Evolutionary conservation across 2,329 filamentous ascomycete species (phyloP).

Genomic region (Aspergillus fumigatus): DNA sequence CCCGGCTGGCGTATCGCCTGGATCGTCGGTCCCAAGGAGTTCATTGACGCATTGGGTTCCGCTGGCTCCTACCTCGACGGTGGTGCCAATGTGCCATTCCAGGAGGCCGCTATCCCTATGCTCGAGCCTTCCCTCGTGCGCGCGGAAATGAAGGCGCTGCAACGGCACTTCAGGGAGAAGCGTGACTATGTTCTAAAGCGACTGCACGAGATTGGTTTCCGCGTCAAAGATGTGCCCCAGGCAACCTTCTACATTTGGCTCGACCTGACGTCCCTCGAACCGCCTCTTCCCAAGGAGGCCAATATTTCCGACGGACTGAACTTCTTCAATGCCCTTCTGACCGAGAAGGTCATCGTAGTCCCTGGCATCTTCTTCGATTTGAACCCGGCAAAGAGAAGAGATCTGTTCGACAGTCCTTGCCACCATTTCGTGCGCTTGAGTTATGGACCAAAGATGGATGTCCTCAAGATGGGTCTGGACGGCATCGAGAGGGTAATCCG

Average conservation of each 20-base stretch:
- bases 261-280: conserved; percentile 48
- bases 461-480: conserved; percentile 72
- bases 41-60: conserved; percentile 86
- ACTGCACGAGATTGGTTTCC: conserved; percentile 80
- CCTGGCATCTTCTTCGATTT: conserved; percentile 97
- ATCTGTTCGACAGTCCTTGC: conserved; percentile 90
- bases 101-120: conserved; percentile 89
- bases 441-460: conserved; percentile 78
- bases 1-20: conserved; percentile 96
- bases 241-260: conserved; percentile 93
- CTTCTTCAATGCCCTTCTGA: conserved; percentile 91
- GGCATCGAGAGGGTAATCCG: conserved; percentile 76
- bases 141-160: conserved; percentile 82
- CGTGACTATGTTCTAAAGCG: conserved; percentile 83
- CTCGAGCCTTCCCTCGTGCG: conserved; percentile 79
- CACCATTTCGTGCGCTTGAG: conserved; percentile 86
- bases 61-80: conserved; percentile 94
- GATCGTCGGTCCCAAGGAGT: conserved; percentile 94
- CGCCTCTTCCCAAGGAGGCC: conserved; percentile 53
- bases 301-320: conserved; percentile 88
- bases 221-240: conserved; percentile 77
- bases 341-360: conserved; percentile 94
- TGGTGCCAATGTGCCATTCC: conserved; percentile 91
- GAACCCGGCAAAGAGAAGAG: conserved; percentile 82
- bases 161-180: conserved; percentile 86